These are phyloP conservation scores for Cladosporium halotolerans DNA, from an alignment of 2,329 filamentous ascomycete species.

Conservation along the genomic window DNA sequence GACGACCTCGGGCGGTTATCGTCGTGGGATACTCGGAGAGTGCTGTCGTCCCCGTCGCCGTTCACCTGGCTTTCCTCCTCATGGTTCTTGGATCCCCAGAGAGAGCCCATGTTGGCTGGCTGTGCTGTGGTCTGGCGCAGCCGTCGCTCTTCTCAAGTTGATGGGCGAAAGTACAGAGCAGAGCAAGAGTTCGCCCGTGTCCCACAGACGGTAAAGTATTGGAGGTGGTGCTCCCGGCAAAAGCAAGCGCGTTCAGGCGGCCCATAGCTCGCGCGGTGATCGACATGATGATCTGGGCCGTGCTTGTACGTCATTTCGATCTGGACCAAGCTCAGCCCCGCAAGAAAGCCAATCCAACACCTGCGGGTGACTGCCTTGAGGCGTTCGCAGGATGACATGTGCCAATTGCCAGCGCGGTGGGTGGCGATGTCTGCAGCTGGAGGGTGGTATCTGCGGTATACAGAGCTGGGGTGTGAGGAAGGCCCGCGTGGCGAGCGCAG, in stretches of 20 bases:
- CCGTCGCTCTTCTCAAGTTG: no score
- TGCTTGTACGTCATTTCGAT: no score
- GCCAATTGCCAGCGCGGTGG: no score
- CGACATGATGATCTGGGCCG: not conserved
- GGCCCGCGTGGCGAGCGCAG: no score
- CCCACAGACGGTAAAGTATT: not conserved
- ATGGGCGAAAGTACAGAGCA: no score
- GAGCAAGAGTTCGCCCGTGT: not conserved
- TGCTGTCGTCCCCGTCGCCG: conserved; percentile 23
- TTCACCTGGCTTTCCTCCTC: conserved; percentile 30
- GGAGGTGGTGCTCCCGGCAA: not conserved
- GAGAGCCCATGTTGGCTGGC: conserved; percentile 40
- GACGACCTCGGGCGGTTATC: conserved; percentile 7
- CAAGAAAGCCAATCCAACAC: no score
- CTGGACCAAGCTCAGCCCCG: no score
- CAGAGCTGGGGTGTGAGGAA: no score
- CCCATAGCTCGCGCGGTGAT: not conserved
- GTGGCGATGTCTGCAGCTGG: no score
- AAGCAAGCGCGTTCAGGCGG: conserved; percentile 2
- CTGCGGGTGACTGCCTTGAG: no score
- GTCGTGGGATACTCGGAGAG: conserved; percentile 18
- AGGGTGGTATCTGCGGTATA: no score
- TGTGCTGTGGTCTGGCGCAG: not conserved
- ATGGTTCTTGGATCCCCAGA: conserved; percentile 51
- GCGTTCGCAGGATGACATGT: no score